These are phyloP conservation scores for Trichophaea hybrida DNA, from an alignment of 2,329 filamentous ascomycete species.

Conservation along the genomic window DNA sequence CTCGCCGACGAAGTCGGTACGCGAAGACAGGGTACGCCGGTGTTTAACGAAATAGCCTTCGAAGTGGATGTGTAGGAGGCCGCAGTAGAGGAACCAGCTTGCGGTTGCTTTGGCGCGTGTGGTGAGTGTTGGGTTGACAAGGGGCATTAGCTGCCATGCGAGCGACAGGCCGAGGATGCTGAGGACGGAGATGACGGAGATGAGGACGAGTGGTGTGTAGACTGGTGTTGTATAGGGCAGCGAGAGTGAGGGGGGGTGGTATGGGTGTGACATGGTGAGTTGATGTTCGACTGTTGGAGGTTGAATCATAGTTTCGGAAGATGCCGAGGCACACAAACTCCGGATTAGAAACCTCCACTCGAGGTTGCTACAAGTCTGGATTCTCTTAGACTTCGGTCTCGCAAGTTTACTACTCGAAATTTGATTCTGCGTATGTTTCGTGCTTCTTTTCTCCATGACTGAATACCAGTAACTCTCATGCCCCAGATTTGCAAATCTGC, in stretches of 20 bases:
- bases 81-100: slow-evolving; percentile 45
- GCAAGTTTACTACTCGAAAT: not conserved
- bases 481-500: too few species aligned
- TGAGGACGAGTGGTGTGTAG: slow-evolving; percentile 32
- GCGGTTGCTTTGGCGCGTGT: slow-evolving; percentile 35
- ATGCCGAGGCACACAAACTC: not conserved
- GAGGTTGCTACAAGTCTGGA: not conserved
- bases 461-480: too few species aligned
- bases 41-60: slow-evolving; percentile 72
- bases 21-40: slow-evolving; percentile 48
- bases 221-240: slow-evolving; percentile 38
- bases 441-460: too few species aligned
- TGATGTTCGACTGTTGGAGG: slow-evolving; percentile 10
- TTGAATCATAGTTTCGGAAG: not conserved
- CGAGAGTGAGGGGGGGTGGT: slow-evolving; percentile 35
- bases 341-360: not conserved
- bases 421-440: not conserved
- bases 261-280: slow-evolving; percentile 31
- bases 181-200: slow-evolving; percentile 31
- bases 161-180: slow-evolving; percentile 29
- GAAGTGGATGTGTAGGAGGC: slow-evolving; percentile 63
- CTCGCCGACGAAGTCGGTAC: slow-evolving; percentile 63
- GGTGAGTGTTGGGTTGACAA: slow-evolving; percentile 30
- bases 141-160: slow-evolving; percentile 30
- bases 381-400: not conserved